Base-by-base conservation (phyloP, 2,329 filamentous ascomycete genomes). In the Lasiodiplodia citricola region DNA sequence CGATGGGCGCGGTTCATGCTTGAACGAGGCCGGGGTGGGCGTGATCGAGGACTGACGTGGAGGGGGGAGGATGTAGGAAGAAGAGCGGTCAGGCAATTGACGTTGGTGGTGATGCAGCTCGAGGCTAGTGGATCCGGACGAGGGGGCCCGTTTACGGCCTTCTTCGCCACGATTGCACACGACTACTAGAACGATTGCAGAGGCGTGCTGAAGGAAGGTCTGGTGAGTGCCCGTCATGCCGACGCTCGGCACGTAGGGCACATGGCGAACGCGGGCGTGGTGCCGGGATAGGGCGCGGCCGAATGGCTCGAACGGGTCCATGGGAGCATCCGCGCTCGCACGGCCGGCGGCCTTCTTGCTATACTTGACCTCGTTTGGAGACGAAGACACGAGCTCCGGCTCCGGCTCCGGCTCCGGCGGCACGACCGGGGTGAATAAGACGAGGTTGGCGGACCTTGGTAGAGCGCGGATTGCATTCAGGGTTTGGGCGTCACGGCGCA, bases 241-340 rank as follows among this genome's bases (percentile, higher is more conserved):
- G 69, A 83, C 79, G 65, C 84, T 83, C 57, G 88, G 86, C 5
- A 88, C 87, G 74, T 92, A 94, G 6, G 92, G 91, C 54, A 93
- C 87, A 75, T 94, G 92, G 23, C 90, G 87, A 70, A 94, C 83
- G 77, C 84, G 84, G 2, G 84, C 80, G 74, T 91, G 89, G 72
- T 86, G 83, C 60, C 80, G 82, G 60, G 88, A 87, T 60, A 94
- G 78, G 55, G 88, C 86, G 70, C 86, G 85, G 23, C 91, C 92
- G 21, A 94, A 82, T 16, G 87, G 85, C 77, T 94, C 91, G 74
- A 94, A 94, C 0, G 91, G 92, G 75, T 94, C 92, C 73, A 80
- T 83, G 55, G 79, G 74, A 55, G 80, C 73, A 71, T 72, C 70
- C 13, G 47, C 60, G 31, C 35, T 28, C 11, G 58, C 41, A 31